Conservation (phyloP, 345 rosid species). For the Euphorbia tirucalli region DNA sequence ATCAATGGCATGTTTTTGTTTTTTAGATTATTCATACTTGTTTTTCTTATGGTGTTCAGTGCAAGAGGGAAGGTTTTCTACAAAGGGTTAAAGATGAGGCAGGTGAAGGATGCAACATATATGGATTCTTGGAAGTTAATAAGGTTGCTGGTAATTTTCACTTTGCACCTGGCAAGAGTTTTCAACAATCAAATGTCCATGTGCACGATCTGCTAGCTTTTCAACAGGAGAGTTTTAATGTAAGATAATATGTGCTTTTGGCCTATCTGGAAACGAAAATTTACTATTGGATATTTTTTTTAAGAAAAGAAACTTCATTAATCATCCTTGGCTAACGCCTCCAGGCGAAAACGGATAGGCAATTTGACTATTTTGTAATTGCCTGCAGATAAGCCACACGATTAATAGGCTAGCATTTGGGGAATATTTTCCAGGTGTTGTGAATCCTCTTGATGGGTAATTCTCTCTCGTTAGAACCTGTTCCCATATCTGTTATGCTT, state of each 20-base stretch:
- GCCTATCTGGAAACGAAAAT: not conserved
- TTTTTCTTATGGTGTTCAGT: conserved; percentile 43
- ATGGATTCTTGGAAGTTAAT: conserved; percentile 90
- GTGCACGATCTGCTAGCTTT: conserved; percentile 82
- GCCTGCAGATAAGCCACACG: conserved; percentile 76
- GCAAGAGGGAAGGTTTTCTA: conserved; percentile 92
- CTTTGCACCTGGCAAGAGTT: conserved; percentile 99
- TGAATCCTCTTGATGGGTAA: conserved; percentile 96
- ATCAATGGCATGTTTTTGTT: not conserved
- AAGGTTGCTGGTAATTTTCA: conserved; percentile 97
- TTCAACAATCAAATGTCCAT: conserved; percentile 82
- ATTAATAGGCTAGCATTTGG: conserved; percentile 83
- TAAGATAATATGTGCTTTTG: conserved; percentile 30
- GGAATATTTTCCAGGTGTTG: conserved; percentile 83
- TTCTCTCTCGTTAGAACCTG: conserved; percentile 2
- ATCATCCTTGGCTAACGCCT: too few species aligned
- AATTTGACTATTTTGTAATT: conserved; percentile 7
- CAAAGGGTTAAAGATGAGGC: conserved; percentile 88
- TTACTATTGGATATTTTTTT: not conserved
- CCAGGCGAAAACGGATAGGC: too few species aligned
- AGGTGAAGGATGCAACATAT: conserved; percentile 93
- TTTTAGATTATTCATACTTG: not conserved
- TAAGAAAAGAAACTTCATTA: too few species aligned
- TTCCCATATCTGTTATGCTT: conserved; percentile 12
- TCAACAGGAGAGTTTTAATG: conserved; percentile 85